Evolutionary conservation across 306 rosid species (phyloP).

Genomic region (Adenanthera pavonina): DNA sequence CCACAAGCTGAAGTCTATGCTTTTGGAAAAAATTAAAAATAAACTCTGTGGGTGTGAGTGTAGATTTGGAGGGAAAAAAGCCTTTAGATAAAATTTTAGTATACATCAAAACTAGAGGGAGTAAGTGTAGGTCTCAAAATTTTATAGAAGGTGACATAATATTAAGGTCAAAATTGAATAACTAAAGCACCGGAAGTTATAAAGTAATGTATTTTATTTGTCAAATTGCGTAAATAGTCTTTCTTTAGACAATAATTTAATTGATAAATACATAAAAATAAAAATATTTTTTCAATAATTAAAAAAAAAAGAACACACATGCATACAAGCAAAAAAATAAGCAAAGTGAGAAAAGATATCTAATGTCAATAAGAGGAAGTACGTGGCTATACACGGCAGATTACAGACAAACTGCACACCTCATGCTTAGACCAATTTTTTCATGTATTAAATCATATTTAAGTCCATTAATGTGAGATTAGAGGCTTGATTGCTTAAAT

Average conservation of each 20-base stretch:
- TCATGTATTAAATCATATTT: no score
- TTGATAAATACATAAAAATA: conserved; percentile 10
- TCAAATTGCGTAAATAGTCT: conserved; percentile 27
- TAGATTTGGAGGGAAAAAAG: not conserved
- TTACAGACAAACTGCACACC: conserved; percentile 48
- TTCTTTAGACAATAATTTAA: conserved; percentile 11
- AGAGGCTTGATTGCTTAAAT: no score
- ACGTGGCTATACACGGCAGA: conserved; percentile 84
- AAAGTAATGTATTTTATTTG: not conserved
- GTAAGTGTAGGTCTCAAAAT: not conserved
- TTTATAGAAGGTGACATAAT: not conserved
- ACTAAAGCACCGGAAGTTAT: conserved; percentile 17
- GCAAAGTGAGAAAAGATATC: not conserved
- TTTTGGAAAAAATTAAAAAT: not conserved
- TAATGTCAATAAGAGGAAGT: not conserved
- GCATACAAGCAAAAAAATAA: conserved; percentile 14
- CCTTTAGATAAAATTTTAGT: not conserved
- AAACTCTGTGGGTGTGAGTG: not conserved
- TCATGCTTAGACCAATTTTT: no score
- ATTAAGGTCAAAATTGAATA: conserved; percentile 30
- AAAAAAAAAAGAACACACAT: not conserved
- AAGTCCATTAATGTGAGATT: no score
- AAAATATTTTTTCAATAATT: not conserved
- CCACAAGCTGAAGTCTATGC: not conserved
- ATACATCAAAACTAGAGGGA: no score